These are phyloP conservation scores for Coemansia sp. DNA, from an alignment of 192 early-diverging fungal species.

Conservation along the genomic window DNA sequence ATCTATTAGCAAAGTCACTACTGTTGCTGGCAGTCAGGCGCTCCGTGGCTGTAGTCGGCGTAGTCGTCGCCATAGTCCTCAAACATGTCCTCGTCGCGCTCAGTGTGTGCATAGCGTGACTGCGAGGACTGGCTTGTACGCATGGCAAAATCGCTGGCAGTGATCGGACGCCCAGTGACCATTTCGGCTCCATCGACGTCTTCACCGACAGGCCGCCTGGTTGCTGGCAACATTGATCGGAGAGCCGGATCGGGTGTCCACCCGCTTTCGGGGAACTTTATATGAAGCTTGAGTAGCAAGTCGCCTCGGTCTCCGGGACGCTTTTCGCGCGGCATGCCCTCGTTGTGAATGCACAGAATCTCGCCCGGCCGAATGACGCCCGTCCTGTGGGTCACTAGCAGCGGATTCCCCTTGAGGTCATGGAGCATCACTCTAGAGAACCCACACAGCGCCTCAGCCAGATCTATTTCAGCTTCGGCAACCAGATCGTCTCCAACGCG, in stretches of 20 bases:
- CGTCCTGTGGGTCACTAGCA: constrained; percentile 80
- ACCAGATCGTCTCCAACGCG: constrained; percentile 82
- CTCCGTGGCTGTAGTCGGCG: constrained; percentile 9
- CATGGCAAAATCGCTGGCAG: constrained; percentile 16
- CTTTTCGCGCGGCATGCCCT: constrained; percentile 92
- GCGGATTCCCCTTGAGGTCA: constrained; percentile 86
- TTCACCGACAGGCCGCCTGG: constrained; percentile 10
- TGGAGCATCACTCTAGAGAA: constrained; percentile 77
- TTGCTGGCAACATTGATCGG: constrained; percentile 17
- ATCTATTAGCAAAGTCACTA: background rate
- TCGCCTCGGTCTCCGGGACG: constrained; percentile 78
- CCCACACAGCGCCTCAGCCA: constrained; percentile 91
- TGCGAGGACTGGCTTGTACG: constrained; percentile 18
- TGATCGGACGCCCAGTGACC: constrained; percentile 16
- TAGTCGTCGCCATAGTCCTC: constrained; percentile 16
- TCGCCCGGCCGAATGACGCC: constrained; percentile 86
- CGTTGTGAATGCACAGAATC: constrained; percentile 77
- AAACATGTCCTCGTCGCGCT: constrained; percentile 10
- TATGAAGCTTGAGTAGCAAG: constrained; percentile 82
- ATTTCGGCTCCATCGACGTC: constrained; percentile 1
- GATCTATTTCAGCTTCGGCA: constrained; percentile 75
- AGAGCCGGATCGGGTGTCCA: constrained; percentile 40
- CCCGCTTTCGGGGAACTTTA: constrained; percentile 75
- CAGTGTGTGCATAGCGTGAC: constrained; percentile 6
- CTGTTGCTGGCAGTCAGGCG: constrained; percentile 25